phyloP scores from a whole-genome alignment of 192 early-diverging fungal genomes.

The Gamsiella multidivaricata region DNA sequence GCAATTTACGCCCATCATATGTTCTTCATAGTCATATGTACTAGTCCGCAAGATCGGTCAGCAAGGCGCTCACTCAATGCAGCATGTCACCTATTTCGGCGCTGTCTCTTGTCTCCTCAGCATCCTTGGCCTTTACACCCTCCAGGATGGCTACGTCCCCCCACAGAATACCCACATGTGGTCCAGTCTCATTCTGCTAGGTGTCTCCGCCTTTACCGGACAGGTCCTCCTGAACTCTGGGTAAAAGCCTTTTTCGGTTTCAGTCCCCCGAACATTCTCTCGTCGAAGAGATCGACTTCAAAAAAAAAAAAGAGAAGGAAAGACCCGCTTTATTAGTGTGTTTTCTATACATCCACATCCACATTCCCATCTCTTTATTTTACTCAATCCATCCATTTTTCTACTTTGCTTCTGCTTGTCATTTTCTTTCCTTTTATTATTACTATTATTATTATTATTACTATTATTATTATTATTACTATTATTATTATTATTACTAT shows the following conservation, averaged over 20 bases:
- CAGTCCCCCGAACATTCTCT: too few relatives aligned
- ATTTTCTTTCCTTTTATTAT: too few relatives aligned
- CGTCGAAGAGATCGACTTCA: background rate
- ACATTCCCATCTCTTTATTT: too few relatives aligned
- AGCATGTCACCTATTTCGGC: conserved; percentile 86
- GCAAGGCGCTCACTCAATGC: conserved; percentile 75
- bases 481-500: too few relatives aligned
- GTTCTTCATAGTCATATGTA: conserved; percentile 67
- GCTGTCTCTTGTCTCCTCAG: conserved; percentile 64
- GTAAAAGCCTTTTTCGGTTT: too few relatives aligned
- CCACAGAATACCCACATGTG: conserved; percentile 61
- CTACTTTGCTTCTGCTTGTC: too few relatives aligned
- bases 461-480: too few relatives aligned
- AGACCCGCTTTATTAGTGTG: too few relatives aligned
- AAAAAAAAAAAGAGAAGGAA: background rate
- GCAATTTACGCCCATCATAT: too few relatives aligned
- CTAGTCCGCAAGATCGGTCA: conserved; percentile 78
- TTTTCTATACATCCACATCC: too few relatives aligned
- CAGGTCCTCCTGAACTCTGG: conserved; percentile 82
- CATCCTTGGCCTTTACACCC: conserved; percentile 53
- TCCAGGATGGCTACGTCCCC: conserved; percentile 49
- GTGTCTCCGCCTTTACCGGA: conserved; percentile 71
- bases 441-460: too few relatives aligned
- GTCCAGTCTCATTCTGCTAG: conserved; percentile 59
- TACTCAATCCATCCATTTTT: too few relatives aligned